Base-by-base conservation (phyloP, 345 rosid species). In the Cochlearia excelsa region DNA sequence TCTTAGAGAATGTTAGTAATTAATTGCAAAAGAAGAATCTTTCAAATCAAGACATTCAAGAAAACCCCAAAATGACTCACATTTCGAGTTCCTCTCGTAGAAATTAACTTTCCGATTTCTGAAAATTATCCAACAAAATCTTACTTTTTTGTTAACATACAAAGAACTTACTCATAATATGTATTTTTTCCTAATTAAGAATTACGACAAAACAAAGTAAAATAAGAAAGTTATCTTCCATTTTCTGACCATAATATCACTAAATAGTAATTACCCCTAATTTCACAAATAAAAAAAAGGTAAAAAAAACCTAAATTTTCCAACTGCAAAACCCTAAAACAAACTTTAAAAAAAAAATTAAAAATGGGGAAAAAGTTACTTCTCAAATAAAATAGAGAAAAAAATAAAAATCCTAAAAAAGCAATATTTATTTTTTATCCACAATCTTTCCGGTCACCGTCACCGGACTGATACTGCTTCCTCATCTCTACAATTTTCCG, bases 401-500 rank as follows among this genome's bases (percentile, higher is more conserved):
- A 34, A 41, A 23, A 38, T 38, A 4, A 5, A 33, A 52, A 55
- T 45, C 66, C 64, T 29, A 55, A 72, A 74, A 54, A 57, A 73
- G 23, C 23, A 16, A 16, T 16, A 16, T 16, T 16, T 16, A 16
- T 16, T 16, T 73, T 72, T 72, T 78, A 66, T 80, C 81, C 77
- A 77, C 63, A 61, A 82, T 74, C 71, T 63, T 77, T 60, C 68
- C 75, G 46, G 27, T 65, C 70, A 52, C 23, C 66, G 7, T 45
- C 75, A 58, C 79, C 78, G 57, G 53, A 26, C 40, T 63, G 79
- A 75, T 72, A 76, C 72, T 77, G 78, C 76, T 47, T 82, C 72
- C 94, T 86, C 87, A 88, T 88, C 63, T 88, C 96, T 47, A 88
- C 29, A 54, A 88, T 81, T 78, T 81, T 88, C 69, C 90, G 61